Evolutionary conservation across 495 filamentous ascomycete genomes (phyloP).

Genomic region (Penicillium pancosmium): DNA sequence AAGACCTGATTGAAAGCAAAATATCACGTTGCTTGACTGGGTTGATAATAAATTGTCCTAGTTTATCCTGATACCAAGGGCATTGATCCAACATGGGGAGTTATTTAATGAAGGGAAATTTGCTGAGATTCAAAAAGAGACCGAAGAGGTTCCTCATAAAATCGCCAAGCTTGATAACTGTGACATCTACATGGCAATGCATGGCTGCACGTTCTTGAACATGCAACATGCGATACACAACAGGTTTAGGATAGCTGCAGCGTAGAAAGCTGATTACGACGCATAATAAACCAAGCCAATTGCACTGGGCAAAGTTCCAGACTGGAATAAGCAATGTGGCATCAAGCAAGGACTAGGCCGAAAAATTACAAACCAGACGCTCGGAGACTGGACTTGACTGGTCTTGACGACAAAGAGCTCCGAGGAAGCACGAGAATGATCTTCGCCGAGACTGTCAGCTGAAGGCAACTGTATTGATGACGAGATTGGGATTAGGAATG

Average conservation of each 20-base stretch:
- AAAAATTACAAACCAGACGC: slow-evolving; percentile 2
- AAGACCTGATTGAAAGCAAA: background rate
- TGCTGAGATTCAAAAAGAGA: too few relatives aligned
- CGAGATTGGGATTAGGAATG: background rate
- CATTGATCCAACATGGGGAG: too few relatives aligned
- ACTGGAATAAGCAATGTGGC: background rate
- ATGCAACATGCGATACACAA: background rate
- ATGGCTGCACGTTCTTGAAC: background rate
- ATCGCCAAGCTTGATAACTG: too few relatives aligned
- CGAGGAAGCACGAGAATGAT: background rate
- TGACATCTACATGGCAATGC: too few relatives aligned
- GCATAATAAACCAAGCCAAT: background rate
- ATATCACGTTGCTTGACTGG: background rate
- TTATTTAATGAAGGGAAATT: too few relatives aligned
- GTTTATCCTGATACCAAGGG: background rate
- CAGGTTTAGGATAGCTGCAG: background rate
- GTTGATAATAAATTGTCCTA: background rate
- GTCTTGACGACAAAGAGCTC: background rate
- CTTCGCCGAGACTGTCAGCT: background rate
- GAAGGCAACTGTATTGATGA: background rate
- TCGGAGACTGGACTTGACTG: background rate
- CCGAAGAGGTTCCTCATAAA: too few relatives aligned
- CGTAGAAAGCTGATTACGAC: background rate
- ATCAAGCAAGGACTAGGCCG: background rate
- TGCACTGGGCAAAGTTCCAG: background rate